Evolutionary conservation across 805 yeast genomes (phyloP).

Genomic region (Teunomyces stri): DNA sequence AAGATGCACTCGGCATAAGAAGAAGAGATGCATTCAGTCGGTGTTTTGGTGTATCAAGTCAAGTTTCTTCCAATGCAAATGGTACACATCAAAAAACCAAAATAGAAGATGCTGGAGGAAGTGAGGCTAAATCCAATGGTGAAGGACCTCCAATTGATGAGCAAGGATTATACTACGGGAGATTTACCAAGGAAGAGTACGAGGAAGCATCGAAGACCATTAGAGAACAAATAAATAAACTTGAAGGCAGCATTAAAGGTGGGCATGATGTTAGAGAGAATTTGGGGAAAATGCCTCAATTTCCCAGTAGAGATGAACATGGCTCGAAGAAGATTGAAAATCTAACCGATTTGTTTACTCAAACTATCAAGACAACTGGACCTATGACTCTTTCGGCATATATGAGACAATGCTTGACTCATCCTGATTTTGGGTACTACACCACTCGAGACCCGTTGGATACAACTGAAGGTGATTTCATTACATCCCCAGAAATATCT

Average conservation of each 20-base stretch:
- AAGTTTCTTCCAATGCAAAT: background rate
- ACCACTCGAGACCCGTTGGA: conserved; percentile 76
- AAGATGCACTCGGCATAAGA: background rate
- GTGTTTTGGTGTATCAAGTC: background rate
- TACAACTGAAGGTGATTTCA: conserved; percentile 61
- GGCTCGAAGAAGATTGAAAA: conserved; percentile 18
- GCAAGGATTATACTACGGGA: conserved; percentile 31
- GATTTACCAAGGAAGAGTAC: conserved; percentile 38
- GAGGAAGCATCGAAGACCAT: conserved; percentile 36
- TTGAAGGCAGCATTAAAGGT: conserved; percentile 40
- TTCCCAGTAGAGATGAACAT: conserved; percentile 23
- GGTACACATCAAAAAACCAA: background rate
- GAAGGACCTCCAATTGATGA: conserved; percentile 17
- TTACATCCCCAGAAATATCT: conserved; percentile 84
- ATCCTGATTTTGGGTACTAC: conserved; percentile 77
- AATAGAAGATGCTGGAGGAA: background rate
- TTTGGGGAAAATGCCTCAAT: conserved; percentile 33
- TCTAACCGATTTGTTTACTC: conserved; percentile 39
- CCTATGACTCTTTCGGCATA: conserved; percentile 71
- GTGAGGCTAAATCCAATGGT: background rate
- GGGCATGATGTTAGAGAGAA: conserved; percentile 34
- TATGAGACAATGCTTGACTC: conserved; percentile 79
- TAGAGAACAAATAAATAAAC: conserved; percentile 26
- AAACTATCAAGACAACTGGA: conserved; percentile 64
- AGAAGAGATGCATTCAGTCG: background rate